Evolutionary conservation across 352 stramenopile species (phyloP).

Genomic region (Globisporangium lucens): DNA sequence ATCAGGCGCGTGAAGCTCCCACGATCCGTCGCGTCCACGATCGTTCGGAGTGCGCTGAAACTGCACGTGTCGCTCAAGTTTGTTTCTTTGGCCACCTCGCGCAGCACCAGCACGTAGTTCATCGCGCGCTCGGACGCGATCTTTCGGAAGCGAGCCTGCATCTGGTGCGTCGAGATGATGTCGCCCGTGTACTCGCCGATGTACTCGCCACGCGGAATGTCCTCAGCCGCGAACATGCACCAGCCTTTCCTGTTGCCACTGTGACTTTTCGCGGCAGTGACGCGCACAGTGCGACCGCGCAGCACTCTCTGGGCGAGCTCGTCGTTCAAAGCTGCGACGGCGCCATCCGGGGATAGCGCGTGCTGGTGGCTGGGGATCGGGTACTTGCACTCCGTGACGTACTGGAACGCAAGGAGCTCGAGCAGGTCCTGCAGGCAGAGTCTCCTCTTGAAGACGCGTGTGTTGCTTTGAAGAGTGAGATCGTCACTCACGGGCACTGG

Average conservation of each 20-base stretch:
- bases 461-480: neutral
- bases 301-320: constrained; percentile 24
- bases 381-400: constrained; percentile 27
- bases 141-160: constrained; percentile 29
- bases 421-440: constrained; percentile 4
- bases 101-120: constrained; percentile 62
- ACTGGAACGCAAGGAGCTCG: constrained; percentile 29
- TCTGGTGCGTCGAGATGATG: constrained; percentile 45
- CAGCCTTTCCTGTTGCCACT: constrained; percentile 36
- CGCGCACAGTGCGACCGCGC: constrained; percentile 23
- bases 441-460: neutral
- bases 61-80: neutral
- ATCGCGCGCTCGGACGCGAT: constrained; percentile 21
- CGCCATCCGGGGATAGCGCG: constrained; percentile 22
- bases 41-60: constrained; percentile 45
- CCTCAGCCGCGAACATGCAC: constrained; percentile 32
- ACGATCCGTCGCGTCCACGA: constrained; percentile 46
- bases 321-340: constrained; percentile 19
- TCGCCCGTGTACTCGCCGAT: constrained; percentile 65
- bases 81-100: constrained; percentile 22
- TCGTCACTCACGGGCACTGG: neutral
- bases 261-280: constrained; percentile 23
- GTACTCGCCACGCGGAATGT: constrained; percentile 32
- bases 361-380: constrained; percentile 21
- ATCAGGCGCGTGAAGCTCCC: constrained; percentile 67